Conservation (phyloP, 176 grass and related monocot species). For the Avena eriantha region DNA sequence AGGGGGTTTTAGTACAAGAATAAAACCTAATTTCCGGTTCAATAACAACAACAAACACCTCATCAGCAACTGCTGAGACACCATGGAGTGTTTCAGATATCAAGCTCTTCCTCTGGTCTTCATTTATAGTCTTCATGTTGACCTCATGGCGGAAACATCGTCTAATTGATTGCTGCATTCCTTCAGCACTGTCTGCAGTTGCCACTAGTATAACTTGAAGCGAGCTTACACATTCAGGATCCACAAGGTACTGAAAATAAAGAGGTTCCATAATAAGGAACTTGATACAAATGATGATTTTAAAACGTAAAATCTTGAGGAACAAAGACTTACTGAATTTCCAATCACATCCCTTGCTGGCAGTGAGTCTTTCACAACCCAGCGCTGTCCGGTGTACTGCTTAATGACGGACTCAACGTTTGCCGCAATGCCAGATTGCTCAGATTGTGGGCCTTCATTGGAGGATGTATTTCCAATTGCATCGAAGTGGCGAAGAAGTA, state of each 20-base stretch:
- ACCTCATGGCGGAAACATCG: conserved; percentile 93
- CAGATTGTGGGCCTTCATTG: conserved; percentile 74
- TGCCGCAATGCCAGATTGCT: conserved; percentile 74
- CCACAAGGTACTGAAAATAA: conserved; percentile 70
- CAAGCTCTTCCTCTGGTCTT: conserved; percentile 75
- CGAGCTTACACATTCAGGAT: conserved; percentile 65
- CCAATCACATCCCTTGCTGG: conserved; percentile 51
- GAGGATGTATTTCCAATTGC: conserved; percentile 78
- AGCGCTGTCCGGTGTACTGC: conserved; percentile 66
- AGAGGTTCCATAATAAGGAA: conserved; percentile 31
- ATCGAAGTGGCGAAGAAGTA: conserved; percentile 88
- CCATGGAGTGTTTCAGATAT: conserved; percentile 75
- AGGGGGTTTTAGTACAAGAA: not conserved
- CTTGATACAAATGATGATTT: not conserved
- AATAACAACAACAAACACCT: conserved; percentile 55
- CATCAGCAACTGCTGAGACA: conserved; percentile 48
- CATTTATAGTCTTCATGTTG: conserved; percentile 80
- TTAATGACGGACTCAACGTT: conserved; percentile 80
- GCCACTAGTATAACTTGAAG: conserved; percentile 83
- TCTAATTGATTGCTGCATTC: conserved; percentile 74
- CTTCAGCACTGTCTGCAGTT: conserved; percentile 80
- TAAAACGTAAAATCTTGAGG: conserved; percentile 15
- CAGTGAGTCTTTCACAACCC: conserved; percentile 51
- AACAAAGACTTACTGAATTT: conserved; percentile 56
- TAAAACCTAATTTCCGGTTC: not conserved